Evolutionary conservation across 169 alveolate genomes (phyloP).

Genomic region (Plasmodium coatneyi): DNA sequence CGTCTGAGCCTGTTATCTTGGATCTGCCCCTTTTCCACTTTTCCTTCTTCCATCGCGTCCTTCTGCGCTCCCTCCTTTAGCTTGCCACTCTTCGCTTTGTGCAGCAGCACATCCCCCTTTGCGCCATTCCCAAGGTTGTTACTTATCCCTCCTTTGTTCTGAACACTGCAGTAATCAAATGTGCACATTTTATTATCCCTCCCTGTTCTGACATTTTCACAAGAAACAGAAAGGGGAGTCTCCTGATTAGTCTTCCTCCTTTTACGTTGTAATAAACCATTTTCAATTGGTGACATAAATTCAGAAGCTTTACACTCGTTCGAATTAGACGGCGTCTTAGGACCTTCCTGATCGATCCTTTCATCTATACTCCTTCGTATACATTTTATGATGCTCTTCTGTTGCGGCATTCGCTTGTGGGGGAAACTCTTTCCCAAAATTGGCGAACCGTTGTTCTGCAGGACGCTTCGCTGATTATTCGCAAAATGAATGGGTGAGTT

Average conservation of each 20-base stretch:
- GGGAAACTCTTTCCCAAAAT: not conserved
- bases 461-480: not conserved
- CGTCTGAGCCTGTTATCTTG: not conserved
- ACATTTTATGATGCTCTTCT: conserved; percentile 6
- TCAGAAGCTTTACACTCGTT: not conserved
- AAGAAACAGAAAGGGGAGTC: not conserved
- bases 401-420: not conserved
- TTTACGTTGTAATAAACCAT: not conserved
- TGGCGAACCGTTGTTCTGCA: not conserved
- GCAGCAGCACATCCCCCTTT: not conserved
- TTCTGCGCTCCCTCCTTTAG: not conserved
- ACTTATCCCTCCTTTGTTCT: not conserved
- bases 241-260: not conserved
- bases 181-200: not conserved
- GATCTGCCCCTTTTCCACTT: not conserved
- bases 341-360: not conserved
- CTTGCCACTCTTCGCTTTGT: not conserved
- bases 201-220: not conserved
- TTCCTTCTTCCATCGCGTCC: not conserved
- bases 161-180: not conserved
- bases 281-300: not conserved
- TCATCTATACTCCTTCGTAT: not conserved
- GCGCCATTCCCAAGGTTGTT: not conserved
- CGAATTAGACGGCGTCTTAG: not conserved
- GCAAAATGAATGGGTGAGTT: not conserved